Conservation (phyloP, 768 basidiomycete species). For the Auricularia auricula-judae region DNA sequence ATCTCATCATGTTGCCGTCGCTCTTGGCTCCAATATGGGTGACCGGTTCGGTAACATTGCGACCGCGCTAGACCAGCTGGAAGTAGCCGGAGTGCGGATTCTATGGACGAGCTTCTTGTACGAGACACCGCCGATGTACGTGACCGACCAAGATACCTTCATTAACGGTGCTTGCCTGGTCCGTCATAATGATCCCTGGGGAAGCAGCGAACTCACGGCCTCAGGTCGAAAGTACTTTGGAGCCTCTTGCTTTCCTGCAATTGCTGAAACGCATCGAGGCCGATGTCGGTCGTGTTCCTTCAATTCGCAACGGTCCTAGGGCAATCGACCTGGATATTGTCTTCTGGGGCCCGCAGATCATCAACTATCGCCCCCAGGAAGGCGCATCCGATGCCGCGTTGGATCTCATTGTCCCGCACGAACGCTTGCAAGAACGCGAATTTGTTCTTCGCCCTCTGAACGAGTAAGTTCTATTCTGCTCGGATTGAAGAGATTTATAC, state of each 20-base stretch:
- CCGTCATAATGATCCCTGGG: not conserved
- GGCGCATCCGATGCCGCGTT: constrained; percentile 36
- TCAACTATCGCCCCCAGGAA: constrained; percentile 34
- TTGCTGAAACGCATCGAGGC: constrained; percentile 65
- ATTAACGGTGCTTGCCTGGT: constrained; percentile 89
- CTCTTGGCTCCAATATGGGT: constrained; percentile 84
- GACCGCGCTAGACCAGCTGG: constrained; percentile 60
- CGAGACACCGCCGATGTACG: constrained; percentile 93
- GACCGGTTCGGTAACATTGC: constrained; percentile 79
- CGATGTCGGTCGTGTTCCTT: constrained; percentile 65
- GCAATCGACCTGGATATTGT: constrained; percentile 85
- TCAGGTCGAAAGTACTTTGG: constrained; percentile 67
- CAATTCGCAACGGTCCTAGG: constrained; percentile 77
- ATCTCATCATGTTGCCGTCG: constrained; percentile 42
- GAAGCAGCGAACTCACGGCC: not conserved
- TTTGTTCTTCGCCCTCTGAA: constrained; percentile 82
- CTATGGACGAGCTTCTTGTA: constrained; percentile 83
- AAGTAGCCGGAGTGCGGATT: constrained; percentile 38
- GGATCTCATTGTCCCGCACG: constrained; percentile 80
- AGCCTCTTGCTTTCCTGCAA: constrained; percentile 44
- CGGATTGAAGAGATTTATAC: not conserved
- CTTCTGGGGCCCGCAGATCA: constrained; percentile 49
- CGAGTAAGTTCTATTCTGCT: constrained; percentile 48
- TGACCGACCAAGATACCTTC: constrained; percentile 79
- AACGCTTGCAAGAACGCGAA: constrained; percentile 69